These are phyloP conservation scores for Elymus sibiricus DNA, from an alignment of 176 grass and related monocot species.

Conservation along the genomic window DNA sequence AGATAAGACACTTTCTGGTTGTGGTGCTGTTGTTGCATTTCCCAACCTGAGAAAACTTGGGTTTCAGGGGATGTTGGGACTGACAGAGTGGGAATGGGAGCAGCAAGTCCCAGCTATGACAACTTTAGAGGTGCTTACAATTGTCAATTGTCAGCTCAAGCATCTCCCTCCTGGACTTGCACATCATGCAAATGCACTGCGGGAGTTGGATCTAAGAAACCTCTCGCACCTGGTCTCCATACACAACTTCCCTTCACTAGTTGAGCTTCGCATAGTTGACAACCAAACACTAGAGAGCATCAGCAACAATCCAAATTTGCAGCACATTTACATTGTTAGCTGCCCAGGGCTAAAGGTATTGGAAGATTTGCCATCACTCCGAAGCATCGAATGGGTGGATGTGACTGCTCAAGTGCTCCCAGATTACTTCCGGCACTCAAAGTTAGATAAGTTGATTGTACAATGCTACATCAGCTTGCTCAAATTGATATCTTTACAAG, in stretches of 20 bases:
- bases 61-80: neutral
- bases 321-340: fast-evolving
- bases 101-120: neutral
- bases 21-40: neutral
- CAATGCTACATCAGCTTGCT: neutral
- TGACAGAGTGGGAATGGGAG: neutral
- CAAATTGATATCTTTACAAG: slow-evolving; percentile 13
- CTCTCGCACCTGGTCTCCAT: neutral
- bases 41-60: no score
- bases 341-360: neutral
- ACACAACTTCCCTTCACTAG: neutral
- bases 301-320: neutral
- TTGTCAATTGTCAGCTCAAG: neutral
- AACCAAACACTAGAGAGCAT: neutral
- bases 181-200: neutral
- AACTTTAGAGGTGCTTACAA: neutral
- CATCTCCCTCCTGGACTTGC: neutral
- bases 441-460: neutral
- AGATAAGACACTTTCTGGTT: no score
- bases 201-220: neutral
- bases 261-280: neutral
- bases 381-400: neutral
- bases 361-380: neutral
- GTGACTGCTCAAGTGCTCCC: neutral
- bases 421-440: neutral